These are phyloP conservation scores for Microbotryomycetes sp. DNA, from an alignment of 1,284 basidiomycete genomes.

Conservation along the genomic window DNA sequence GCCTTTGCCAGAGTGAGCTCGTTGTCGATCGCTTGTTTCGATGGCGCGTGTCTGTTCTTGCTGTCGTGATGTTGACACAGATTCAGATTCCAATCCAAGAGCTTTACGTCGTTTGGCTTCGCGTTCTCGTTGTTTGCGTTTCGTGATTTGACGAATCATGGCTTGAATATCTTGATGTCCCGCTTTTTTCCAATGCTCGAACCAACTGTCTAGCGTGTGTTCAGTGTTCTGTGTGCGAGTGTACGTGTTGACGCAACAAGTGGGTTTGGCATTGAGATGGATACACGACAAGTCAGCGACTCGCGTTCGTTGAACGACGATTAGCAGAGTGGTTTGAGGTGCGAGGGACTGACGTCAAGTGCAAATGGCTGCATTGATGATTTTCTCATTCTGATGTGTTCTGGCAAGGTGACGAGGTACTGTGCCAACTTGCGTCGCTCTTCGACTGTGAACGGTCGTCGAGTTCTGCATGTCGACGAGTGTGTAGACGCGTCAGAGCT, in stretches of 20 bases:
- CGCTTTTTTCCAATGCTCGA: not conserved
- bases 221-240: not conserved
- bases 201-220: not conserved
- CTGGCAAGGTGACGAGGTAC: constrained; percentile 1
- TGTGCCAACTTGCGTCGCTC: constrained; percentile 12
- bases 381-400: not conserved
- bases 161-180: not conserved
- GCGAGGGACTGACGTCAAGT: not conserved
- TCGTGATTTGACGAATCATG: not conserved
- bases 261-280: not conserved
- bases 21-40: not conserved
- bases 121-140: not conserved
- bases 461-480: not conserved
- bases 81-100: not conserved
- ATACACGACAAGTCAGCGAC: not conserved
- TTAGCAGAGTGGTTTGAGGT: not conserved
- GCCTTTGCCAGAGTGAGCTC: not conserved
- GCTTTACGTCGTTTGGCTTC: not conserved
- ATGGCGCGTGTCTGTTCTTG: not conserved
- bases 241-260: too few relatives aligned
- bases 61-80: not conserved
- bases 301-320: not conserved
- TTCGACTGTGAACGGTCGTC: not conserved
- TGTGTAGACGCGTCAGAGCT: not conserved
- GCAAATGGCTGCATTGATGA: not conserved